These are phyloP conservation scores for Umbellularia californica DNA, from an alignment of 164 flowering plant genomes.

Conservation along the genomic window DNA sequence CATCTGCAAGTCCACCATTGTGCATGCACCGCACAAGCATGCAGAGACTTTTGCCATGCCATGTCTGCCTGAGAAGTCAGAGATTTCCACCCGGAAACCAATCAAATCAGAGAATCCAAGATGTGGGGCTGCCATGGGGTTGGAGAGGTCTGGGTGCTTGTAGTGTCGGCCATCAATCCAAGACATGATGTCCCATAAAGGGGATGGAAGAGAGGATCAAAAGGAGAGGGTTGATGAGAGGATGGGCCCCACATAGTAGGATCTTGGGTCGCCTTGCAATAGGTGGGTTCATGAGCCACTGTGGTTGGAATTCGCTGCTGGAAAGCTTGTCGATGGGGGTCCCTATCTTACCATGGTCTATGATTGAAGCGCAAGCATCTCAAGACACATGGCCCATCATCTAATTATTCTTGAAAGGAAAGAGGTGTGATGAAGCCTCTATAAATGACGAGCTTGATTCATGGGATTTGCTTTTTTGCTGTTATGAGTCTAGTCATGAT, in stretches of 20 bases:
- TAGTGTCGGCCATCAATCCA: slow-evolving; percentile 22
- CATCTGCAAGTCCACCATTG: slow-evolving; percentile 8
- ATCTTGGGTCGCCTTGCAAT: slow-evolving; percentile 29
- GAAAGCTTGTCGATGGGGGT: slow-evolving; percentile 30
- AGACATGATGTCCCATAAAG: slow-evolving; percentile 15
- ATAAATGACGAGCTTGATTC: too few relatives aligned
- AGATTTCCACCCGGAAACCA: background rate
- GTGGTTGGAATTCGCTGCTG: slow-evolving; percentile 45
- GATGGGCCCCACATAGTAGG: slow-evolving; percentile 30
- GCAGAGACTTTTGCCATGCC: slow-evolving; percentile 10
- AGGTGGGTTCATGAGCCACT: too few relatives aligned
- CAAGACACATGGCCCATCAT: too few relatives aligned
- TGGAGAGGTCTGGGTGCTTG: slow-evolving; percentile 16
- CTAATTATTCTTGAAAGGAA: too few relatives aligned
- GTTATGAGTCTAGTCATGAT: too few relatives aligned
- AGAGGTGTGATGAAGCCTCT: too few relatives aligned
- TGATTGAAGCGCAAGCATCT: slow-evolving; percentile 34
- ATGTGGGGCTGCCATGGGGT: slow-evolving; percentile 22
- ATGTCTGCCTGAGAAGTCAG: background rate
- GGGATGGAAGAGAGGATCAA: slow-evolving; percentile 19
- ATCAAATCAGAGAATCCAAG: slow-evolving; percentile 9
- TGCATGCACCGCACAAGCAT: slow-evolving; percentile 1
- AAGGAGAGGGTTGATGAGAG: slow-evolving; percentile 22
- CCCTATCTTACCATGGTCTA: slow-evolving; percentile 37
- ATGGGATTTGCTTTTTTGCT: too few relatives aligned